Evolutionary conservation across 2,329 filamentous ascomycete species (phyloP).

Genomic region (Aspergillus carbonarius): DNA sequence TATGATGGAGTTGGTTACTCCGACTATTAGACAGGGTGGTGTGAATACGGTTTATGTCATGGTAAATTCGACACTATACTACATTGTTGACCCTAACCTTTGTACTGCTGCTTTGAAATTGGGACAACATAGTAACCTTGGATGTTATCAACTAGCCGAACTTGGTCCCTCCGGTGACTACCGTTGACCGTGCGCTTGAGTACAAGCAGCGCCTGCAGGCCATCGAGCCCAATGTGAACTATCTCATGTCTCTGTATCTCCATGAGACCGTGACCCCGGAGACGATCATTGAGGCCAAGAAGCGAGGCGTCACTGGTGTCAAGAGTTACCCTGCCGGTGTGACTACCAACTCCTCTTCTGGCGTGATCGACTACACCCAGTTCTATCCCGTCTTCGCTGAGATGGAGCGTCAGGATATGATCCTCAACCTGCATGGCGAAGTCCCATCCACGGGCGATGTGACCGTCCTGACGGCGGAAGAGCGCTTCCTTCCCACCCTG

Average conservation of each 20-base stretch:
- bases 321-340: conserved; percentile 47
- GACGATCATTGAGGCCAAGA: conserved; percentile 70
- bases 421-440: conserved; percentile 94
- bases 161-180: conserved; percentile 63
- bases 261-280: conserved; percentile 65
- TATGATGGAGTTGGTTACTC: conserved; percentile 59
- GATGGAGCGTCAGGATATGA: conserved; percentile 79
- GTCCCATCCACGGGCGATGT: conserved; percentile 39
- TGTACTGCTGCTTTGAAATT: neutral
- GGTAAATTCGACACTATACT: conserved; percentile 33
- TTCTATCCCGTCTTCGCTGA: conserved; percentile 70
- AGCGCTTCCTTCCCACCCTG: conserved; percentile 77
- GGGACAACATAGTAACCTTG: neutral
- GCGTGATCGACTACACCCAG: conserved; percentile 45
- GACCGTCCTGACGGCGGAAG: conserved; percentile 67
- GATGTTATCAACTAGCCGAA: conserved; percentile 55
- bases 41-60: conserved; percentile 63
- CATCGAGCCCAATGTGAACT: conserved; percentile 63
- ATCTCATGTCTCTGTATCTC: conserved; percentile 71
- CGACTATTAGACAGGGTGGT: conserved; percentile 59
- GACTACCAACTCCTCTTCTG: conserved; percentile 58
- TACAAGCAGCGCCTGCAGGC: conserved; percentile 63
- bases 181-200: conserved; percentile 61
- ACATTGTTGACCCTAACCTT: neutral
- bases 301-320: conserved; percentile 70